These are phyloP conservation scores for Naganishia cerealis DNA, from an alignment of 1,284 basidiomycete genomes.

Conservation along the genomic window DNA sequence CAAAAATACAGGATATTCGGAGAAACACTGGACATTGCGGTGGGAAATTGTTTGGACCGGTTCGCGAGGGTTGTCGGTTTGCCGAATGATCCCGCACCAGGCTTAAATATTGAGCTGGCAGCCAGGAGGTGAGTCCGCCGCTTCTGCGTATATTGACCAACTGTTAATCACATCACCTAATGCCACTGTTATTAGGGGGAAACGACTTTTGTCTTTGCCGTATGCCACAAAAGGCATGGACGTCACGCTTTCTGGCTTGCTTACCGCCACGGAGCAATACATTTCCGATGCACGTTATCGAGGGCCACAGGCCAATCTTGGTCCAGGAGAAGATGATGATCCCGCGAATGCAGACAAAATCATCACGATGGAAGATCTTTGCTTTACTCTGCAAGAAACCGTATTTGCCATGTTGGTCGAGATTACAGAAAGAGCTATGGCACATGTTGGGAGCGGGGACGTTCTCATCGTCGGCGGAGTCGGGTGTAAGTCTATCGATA, in stretches of 20 bases:
- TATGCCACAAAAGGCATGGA: conserved; percentile 99
- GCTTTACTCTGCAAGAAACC: conserved; percentile 95
- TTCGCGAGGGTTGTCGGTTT: conserved; percentile 95
- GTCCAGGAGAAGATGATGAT: conserved; percentile 49
- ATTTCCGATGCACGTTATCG: conserved; percentile 65
- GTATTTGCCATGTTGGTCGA: conserved; percentile 99
- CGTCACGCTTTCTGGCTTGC: conserved; percentile 86
- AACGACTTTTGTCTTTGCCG: conserved; percentile 74
- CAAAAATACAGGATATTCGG: conserved; percentile 98
- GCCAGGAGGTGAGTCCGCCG: conserved; percentile 71
- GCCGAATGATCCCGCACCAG: conserved; percentile 92
- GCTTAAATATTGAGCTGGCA: conserved; percentile 97
- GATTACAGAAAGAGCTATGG: conserved; percentile 98
- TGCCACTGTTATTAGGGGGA: conserved; percentile 47
- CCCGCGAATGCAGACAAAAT: conserved; percentile 60
- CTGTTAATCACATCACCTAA: conserved; percentile 60
- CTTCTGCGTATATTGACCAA: conserved; percentile 6
- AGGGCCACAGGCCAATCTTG: conserved; percentile 27
- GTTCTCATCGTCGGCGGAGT: conserved; percentile 98
- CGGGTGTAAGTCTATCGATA: conserved; percentile 70
- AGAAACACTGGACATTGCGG: conserved; percentile 97
- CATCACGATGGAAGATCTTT: conserved; percentile 90
- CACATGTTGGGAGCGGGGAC: conserved; percentile 92
- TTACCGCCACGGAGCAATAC: conserved; percentile 84
- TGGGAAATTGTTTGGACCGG: conserved; percentile 96